Evolutionary conservation across 208 protist species (phyloP), one percentile per base, ranked within the genome.

Genomic region (Naegleria lovaniensis): DNA sequence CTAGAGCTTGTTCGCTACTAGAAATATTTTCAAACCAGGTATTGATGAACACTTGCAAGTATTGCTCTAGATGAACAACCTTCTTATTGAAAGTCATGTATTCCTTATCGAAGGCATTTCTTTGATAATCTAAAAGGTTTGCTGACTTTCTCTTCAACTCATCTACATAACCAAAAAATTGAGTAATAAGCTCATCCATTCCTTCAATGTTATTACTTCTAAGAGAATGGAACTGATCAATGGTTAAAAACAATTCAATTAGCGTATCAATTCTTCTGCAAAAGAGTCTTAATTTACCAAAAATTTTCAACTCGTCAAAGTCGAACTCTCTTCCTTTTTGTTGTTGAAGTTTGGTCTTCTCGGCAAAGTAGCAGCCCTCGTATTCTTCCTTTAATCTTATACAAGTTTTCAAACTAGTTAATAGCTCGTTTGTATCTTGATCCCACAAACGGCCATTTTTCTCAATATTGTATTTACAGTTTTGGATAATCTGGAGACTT

Each of bases 201-300:
- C 96, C 96, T 87, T 98, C 97, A 87, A 99, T 95, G 92, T 97
- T 94, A 92, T 98, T 97, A 79, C 95, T 92, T 90, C 96, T 94
- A 33, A 99, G 95, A 43, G 96, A 92, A n/a, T 94, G 94, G 93
- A 99, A 99, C 94, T 99, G 97, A 92, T 98, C 93, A 84, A 98
- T 96, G 43, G 97, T 98, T 41, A 94, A 93, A 92, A 99, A 98
- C 90, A 99, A 96, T 67, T 98, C 96, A 85, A 98, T 96, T 38
- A 99, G 95, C 93, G 99, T 99, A 90, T 99, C 94, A 4, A 99
- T 95, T 41, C 98, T 96, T 93, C 98, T 97, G 90, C 96, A 96
- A 91, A 99, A 99, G 88, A 98, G 94, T 92, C 99, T 98, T 92
- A 99, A 99, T 93, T 98, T 97, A 3, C 97, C 98, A 94, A 99